Evolutionary conservation across 148 eudicot species (phyloP), one percentile per base, ranked within the genome.

Genomic region (Pharnaceum exiguum): DNA sequence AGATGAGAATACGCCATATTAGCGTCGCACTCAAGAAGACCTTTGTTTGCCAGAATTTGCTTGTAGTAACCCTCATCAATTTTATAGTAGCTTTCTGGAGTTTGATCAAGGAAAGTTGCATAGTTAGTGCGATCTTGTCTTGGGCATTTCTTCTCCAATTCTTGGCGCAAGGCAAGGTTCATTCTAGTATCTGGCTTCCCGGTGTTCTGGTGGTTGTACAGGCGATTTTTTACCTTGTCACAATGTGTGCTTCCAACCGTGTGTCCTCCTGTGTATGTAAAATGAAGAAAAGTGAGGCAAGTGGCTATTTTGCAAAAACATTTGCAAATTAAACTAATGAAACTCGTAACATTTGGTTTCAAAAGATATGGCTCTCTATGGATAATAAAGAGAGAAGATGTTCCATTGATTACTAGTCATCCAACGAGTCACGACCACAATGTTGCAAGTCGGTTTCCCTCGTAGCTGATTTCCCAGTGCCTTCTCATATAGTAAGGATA

Each of bases 181-280:
- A 70, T 57, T 10, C 63, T 70, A 1, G 46, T 2, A 29, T 70
- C 80, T 4, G 67, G 17, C 51, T 65, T 80, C 16, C 80, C 79
- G 0, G 79, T 72, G 72, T 63, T 60, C 2, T 58, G 32, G 73
- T 75, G 80, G 23, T 84, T 78, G 79, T 84, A 84, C 31, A 84
- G 75, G 13, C 90, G 79, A 26, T 71, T 58, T 16, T 49, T 25
- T 52, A 84, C 53, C 25, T 65, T 51, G 9, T 76, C 62, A 58
- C 86, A 84, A 35, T 84, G 85, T 31, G 77, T 53, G 1, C 48
- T 37, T 32, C 90, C 90, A 5, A 80, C 75, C 0, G 90, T 70
- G 70, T 70, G 74, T 42, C 74, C 74, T 48, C 74, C 74, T 70
- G 42, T 45, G 24, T 25, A n/a, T n/a, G n/a, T n/a, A n/a, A n/a